Evolutionary conservation across 1,284 basidiomycete genomes (phyloP).

Genomic region (Papiliotrema terrestris): DNA sequence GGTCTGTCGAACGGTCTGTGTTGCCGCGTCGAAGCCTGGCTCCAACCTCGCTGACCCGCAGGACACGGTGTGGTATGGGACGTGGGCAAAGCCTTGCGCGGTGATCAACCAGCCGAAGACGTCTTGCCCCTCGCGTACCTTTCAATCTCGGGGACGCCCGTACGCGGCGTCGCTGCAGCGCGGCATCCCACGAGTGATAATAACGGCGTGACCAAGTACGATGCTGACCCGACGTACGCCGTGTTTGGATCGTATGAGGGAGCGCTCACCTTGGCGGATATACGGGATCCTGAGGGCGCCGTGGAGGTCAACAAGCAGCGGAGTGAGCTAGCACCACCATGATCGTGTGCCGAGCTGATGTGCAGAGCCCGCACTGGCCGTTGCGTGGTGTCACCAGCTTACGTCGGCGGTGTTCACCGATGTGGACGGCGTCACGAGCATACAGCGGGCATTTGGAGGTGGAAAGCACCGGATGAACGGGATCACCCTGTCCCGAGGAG

Average conservation of each 20-base stretch:
- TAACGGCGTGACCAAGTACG: constrained; percentile 18
- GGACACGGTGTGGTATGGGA: constrained; percentile 74
- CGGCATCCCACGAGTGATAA: constrained; percentile 22
- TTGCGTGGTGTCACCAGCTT: constrained; percentile 34
- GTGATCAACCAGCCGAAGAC: constrained; percentile 3
- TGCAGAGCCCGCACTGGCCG: constrained; percentile 32
- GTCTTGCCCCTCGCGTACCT: constrained; percentile 30
- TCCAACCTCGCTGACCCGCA: constrained; percentile 40
- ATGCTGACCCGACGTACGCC: constrained; percentile 27
- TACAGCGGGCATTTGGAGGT: constrained; percentile 26
- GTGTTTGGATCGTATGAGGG: constrained; percentile 33
- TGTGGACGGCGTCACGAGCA: constrained; percentile 33
- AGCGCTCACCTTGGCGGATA: constrained; percentile 24
- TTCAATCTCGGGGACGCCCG: constrained; percentile 17
- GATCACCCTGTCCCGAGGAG: constrained; percentile 52
- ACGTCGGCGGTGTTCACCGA: constrained; percentile 34
- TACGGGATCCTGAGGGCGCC: constrained; percentile 26
- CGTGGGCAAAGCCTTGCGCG: constrained; percentile 53
- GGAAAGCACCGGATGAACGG: constrained; percentile 11
- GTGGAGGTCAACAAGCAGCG: constrained; percentile 26
- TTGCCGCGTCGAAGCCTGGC: not conserved
- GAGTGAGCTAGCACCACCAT: constrained; percentile 19
- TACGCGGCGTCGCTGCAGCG: constrained; percentile 24
- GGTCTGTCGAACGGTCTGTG: constrained; percentile 70
- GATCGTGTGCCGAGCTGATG: not conserved